Base-by-base conservation (phyloP, 2,329 filamentous ascomycete species). In the Colletotrichum phormii region DNA sequence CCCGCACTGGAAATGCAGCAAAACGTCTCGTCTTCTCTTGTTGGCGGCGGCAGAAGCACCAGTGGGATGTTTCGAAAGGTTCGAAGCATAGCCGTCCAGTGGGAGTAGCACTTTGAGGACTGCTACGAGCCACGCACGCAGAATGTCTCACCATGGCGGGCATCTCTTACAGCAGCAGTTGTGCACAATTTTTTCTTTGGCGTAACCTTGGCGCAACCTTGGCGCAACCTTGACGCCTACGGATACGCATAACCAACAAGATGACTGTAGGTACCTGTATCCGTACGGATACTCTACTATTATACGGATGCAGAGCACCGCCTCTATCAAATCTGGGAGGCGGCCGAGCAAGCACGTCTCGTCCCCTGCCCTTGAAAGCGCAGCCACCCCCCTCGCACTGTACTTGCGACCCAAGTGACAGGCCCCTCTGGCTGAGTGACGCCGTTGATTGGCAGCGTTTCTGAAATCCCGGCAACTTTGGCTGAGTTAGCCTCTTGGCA, bases 101-200 rank as follows among this genome's bases (percentile, higher is more conserved):
- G 37, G 29, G 18, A 61, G 58, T 57, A 35, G 29, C 53, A 37
- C 63, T 24, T 49, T 37, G n/a, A 53, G 58, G 31, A 37, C 49
- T 33, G 22, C 42, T 59, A 18, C n/a, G 54, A n/a, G 24, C 26
- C 59, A 29, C 61, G 54, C 29, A 51, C 60, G 54, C 60, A 51
- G 70, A 55, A 57, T 72, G 70, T 72, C 66, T 70, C 70, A 72
- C 46, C 33, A 64, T 22, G 70, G 49, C 65, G 70, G 70, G 53
- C 65, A 66, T 59, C 33, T 37, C 13, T 29, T 67, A 58, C 58
- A 12, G 42, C 64, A 53, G 6, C 58, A n/a, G 59, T 62, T 26
- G 42, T 51, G 24, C 58, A 33, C 69, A 51, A 26, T 68, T 22
- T 49, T 37, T 29, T 22, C 35, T 37, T 24, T n/a, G 51, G 42